Conservation (phyloP, 345 rosid species). For the Garcia nutans region DNA sequence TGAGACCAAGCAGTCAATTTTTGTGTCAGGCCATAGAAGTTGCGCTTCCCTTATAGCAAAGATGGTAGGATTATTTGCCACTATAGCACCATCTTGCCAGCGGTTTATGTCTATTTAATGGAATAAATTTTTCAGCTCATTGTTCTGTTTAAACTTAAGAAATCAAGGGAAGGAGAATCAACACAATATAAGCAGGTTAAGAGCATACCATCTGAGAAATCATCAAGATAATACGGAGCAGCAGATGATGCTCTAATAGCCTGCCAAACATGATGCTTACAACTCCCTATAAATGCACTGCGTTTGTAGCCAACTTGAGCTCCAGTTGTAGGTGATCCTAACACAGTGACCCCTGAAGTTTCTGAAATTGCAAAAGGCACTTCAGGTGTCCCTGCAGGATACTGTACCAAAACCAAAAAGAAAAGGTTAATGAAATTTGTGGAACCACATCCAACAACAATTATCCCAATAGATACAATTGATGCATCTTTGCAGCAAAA, state of each 20-base stretch:
- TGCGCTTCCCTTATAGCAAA: slow-evolving; percentile 97
- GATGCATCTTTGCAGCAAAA: slow-evolving; percentile 8
- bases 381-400: slow-evolving; percentile 92
- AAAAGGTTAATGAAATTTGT: slow-evolving; percentile 4
- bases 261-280: slow-evolving; percentile 93
- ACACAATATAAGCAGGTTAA: background rate
- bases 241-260: slow-evolving; percentile 99
- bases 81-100: slow-evolving; percentile 99
- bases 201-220: slow-evolving; percentile 78
- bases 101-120: slow-evolving; percentile 59
- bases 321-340: slow-evolving; percentile 64
- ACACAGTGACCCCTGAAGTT: slow-evolving; percentile 57
- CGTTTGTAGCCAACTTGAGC: slow-evolving; percentile 84
- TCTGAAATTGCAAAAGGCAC: slow-evolving; percentile 74
- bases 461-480: slow-evolving; percentile 1
- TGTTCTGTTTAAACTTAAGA: background rate
- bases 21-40: slow-evolving; percentile 98
- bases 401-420: slow-evolving; percentile 44
- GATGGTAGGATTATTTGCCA: slow-evolving; percentile 93
- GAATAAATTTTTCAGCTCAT: background rate
- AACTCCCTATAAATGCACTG: slow-evolving; percentile 95
- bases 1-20: slow-evolving; percentile 89
- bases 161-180: background rate
- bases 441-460: background rate
- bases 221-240: slow-evolving; percentile 99